Conservation (phyloP, 1,139 yeast species). For the Taphrina communis region DNA sequence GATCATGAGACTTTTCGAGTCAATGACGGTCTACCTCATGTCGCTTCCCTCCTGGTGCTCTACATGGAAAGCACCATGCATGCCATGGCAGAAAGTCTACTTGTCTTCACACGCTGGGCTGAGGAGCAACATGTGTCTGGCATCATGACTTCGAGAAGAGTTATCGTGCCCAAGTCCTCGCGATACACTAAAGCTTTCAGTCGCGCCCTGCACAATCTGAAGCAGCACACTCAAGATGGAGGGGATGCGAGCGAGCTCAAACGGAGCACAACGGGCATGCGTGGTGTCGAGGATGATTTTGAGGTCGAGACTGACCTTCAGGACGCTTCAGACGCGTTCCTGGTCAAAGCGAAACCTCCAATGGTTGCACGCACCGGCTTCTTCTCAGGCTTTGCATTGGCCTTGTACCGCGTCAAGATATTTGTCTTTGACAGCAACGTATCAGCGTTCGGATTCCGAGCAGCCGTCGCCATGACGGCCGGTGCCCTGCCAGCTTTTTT, state of each 20-base stretch:
- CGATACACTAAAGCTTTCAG: slow-evolving; percentile 28
- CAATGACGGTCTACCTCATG: not conserved
- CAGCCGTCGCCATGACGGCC: slow-evolving; percentile 36
- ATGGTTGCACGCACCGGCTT: slow-evolving; percentile 13
- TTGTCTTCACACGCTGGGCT: slow-evolving; percentile 29
- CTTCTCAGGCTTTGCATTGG: not conserved
- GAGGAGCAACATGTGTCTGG: slow-evolving; percentile 23
- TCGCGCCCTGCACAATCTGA: not conserved
- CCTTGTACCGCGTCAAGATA: slow-evolving; percentile 13
- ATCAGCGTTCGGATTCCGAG: slow-evolving; percentile 32
- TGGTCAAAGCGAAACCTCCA: slow-evolving; percentile 15
- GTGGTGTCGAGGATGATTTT: slow-evolving; percentile 7
- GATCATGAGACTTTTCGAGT: not conserved
- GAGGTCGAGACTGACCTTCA: not conserved
- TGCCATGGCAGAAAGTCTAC: slow-evolving; percentile 21
- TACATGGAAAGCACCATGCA: slow-evolving; percentile 32
- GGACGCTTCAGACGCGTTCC: slow-evolving; percentile 23
- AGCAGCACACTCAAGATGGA: slow-evolving; percentile 6
- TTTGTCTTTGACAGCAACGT: slow-evolving; percentile 28
- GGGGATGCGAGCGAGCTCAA: not conserved
- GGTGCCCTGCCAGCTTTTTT: slow-evolving; percentile 37
- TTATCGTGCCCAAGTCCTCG: slow-evolving; percentile 25
- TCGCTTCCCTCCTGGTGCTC: slow-evolving; percentile 11
- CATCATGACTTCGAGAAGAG: slow-evolving; percentile 18
- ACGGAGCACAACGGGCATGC: slow-evolving; percentile 6